phyloP scores from a whole-genome alignment of 371 early-diverging fungal species.

The Rhizomucor pusillus region DNA sequence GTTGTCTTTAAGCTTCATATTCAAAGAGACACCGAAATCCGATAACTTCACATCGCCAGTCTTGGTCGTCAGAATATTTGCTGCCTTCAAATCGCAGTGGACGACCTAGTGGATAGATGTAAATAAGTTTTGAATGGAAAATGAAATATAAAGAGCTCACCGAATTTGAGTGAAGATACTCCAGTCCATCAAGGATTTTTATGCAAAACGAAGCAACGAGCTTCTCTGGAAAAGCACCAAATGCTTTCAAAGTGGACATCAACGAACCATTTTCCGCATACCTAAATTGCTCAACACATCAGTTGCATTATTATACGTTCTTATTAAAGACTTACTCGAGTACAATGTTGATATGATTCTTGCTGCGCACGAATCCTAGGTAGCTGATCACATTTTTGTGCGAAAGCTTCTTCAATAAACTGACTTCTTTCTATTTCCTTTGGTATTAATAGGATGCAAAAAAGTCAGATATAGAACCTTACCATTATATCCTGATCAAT shows the following conservation, averaged over 20 bases:
- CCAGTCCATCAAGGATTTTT: slow-evolving; percentile 87
- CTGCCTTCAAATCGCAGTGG: slow-evolving; percentile 97
- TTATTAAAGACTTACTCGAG: slow-evolving; percentile 63
- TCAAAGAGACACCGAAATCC: slow-evolving; percentile 93
- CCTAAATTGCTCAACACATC: slow-evolving; percentile 11
- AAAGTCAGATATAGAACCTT: too few species aligned
- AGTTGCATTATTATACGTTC: not conserved
- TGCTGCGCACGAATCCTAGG: slow-evolving; percentile 76
- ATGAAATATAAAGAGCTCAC: not conserved
- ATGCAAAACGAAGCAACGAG: slow-evolving; percentile 88
- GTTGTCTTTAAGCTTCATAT: slow-evolving; percentile 57
- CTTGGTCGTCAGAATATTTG: slow-evolving; percentile 93
- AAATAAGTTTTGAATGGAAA: slow-evolving; percentile 9
- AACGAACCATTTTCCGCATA: slow-evolving; percentile 95
- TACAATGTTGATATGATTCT: slow-evolving; percentile 75
- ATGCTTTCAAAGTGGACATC: slow-evolving; percentile 82
- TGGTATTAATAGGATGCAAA: too few species aligned
- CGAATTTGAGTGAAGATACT: slow-evolving; percentile 88
- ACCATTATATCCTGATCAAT: slow-evolving; percentile 53
- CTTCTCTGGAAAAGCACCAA: slow-evolving; percentile 91
- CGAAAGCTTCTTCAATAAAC: slow-evolving; percentile 64
- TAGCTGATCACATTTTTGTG: slow-evolving; percentile 90
- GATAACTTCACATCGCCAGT: slow-evolving; percentile 93
- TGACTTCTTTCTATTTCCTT: slow-evolving; percentile 60
- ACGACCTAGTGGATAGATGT: slow-evolving; percentile 52